A percentile compares a stretch with the other conserved stretches of the same genome.
These are phyloP conservation scores for Solanum boliviense DNA, from an alignment of 257 asterid species.

Conservation along the genomic window DNA sequence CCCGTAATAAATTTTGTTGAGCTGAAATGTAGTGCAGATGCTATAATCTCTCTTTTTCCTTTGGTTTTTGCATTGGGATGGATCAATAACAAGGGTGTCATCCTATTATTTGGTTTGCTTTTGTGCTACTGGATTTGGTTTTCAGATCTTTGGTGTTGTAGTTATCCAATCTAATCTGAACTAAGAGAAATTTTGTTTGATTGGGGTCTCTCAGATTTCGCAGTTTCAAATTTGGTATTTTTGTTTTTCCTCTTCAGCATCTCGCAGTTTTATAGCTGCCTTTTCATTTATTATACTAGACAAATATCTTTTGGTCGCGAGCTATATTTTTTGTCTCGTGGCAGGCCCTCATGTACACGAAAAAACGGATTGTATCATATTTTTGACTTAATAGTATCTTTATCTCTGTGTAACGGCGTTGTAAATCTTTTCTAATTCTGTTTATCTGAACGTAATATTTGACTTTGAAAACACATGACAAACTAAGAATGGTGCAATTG, in stretches of 20 bases:
- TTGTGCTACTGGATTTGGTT: not conserved
- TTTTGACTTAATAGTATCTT: not conserved
- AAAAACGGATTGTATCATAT: not conserved
- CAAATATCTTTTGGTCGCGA: not conserved
- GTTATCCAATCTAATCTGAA: not conserved
- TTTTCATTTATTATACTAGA: not conserved
- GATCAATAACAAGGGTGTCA: not conserved
- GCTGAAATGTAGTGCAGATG: not conserved
- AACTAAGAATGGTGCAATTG: not conserved
- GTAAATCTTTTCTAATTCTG: not conserved
- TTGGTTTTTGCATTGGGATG: not conserved
- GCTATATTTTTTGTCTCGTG: no score
- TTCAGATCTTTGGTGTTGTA: not conserved
- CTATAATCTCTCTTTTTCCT: not conserved
- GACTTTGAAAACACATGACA: not conserved
- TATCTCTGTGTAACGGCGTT: not conserved
- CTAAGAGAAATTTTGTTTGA: not conserved
- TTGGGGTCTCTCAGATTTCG: not conserved
- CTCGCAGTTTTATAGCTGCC: not conserved
- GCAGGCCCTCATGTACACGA: not conserved
- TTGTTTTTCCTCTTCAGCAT: not conserved
- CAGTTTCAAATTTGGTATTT: not conserved
- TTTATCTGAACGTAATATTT: not conserved
- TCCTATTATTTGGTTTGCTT: not conserved
- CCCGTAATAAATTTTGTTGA: not conserved